Evolutionary conservation across 2,329 filamentous ascomycete genomes (phyloP).

Genomic region (Ophiocordyceps camponoti-floridani): DNA sequence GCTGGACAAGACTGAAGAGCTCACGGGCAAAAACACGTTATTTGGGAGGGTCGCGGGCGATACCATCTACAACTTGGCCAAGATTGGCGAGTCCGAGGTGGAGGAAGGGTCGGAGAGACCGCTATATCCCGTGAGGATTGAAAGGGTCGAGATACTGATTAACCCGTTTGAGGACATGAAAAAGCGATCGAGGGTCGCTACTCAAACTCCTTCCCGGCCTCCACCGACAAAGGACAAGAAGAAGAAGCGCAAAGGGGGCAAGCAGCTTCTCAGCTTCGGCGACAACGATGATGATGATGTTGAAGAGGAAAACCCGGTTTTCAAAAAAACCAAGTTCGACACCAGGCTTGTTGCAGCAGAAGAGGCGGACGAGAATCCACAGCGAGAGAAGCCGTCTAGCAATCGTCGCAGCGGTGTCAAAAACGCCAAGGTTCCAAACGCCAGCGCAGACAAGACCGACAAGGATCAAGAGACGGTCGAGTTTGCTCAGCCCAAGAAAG

Average conservation of each 20-base stretch:
- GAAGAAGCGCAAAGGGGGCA: conserved; percentile 57
- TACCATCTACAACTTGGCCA: conserved; percentile 88
- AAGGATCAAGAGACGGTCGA: conserved; percentile 2
- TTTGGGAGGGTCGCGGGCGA: conserved; percentile 87
- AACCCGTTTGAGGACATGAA: conserved; percentile 75
- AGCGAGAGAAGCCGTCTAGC: conserved; percentile 8
- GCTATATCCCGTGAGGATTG: conserved; percentile 69
- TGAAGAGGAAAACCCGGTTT: conserved; percentile 30
- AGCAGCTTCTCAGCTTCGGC: conserved; percentile 63
- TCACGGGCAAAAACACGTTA: conserved; percentile 80
- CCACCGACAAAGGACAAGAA: conserved; percentile 34
- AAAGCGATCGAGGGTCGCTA: conserved; percentile 42
- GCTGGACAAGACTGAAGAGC: conserved; percentile 63
- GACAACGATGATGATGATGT: conserved; percentile 47
- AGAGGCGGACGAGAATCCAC: conserved; percentile 13
- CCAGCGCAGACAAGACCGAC: conserved; percentile 13
- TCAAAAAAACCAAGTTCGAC: conserved; percentile 67
- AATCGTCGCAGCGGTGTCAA: not conserved
- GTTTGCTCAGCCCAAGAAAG: not conserved
- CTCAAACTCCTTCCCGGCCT: conserved; percentile 21
- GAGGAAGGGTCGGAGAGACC: conserved; percentile 65
- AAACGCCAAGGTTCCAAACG: conserved; percentile 3
- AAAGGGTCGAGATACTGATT: conserved; percentile 53
- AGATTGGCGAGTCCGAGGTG: conserved; percentile 79
- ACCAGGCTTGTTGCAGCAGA: conserved; percentile 47